Evolutionary conservation across 1,284 basidiomycete species (phyloP).

Genomic region (Cryptococcus wingfieldii): DNA sequence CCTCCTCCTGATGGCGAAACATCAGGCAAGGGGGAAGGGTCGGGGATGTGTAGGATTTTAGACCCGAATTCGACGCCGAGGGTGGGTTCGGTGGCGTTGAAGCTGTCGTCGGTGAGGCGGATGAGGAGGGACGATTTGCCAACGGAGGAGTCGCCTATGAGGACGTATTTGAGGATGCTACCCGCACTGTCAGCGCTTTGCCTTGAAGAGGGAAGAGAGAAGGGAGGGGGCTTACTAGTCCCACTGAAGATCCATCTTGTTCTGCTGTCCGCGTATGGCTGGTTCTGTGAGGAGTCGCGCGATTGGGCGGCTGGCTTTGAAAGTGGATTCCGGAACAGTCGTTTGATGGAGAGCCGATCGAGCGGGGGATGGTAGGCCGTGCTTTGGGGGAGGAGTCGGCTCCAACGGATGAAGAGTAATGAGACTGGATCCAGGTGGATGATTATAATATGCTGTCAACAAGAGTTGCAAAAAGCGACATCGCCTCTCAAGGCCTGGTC

Average conservation of each 20-base stretch:
- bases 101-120: slow-evolving; percentile 42
- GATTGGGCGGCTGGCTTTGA: no score
- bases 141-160: slow-evolving; percentile 42
- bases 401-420: no score
- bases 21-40: background rate
- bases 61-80: slow-evolving; percentile 45
- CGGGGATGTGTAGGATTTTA: slow-evolving; percentile 33
- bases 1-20: no score
- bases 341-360: no score
- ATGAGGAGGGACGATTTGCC: slow-evolving; percentile 42
- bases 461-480: no score
- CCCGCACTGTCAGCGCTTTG: no score
- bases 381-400: no score
- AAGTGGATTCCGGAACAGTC: no score
- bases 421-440: no score
- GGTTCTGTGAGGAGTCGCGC: background rate
- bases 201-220: slow-evolving; percentile 3
- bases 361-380: no score
- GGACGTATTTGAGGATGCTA: slow-evolving; percentile 45
- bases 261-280: background rate
- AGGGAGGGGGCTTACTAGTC: background rate
- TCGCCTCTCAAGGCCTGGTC: no score
- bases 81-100: slow-evolving; percentile 37
- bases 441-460: no score
- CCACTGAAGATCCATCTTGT: background rate